These are phyloP conservation scores for Schizopora paradoxa DNA, from an alignment of 1,284 basidiomycete species.

Conservation along the genomic window DNA sequence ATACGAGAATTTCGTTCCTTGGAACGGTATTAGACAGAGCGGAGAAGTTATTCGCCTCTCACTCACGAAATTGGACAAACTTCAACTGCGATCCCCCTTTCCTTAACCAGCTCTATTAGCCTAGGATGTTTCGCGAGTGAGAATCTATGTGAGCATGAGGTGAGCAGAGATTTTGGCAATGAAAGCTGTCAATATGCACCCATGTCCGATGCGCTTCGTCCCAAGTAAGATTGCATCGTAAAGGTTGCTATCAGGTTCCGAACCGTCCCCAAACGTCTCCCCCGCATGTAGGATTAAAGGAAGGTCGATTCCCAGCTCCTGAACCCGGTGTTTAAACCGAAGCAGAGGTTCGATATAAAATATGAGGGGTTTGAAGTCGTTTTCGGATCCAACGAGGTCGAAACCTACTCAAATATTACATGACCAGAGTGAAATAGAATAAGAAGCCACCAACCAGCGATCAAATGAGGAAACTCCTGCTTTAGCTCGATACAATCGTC, in stretches of 20 bases:
- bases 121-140: constrained; percentile 71
- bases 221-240: constrained; percentile 74
- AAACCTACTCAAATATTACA: constrained; percentile 45
- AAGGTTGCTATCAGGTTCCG: constrained; percentile 62
- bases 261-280: constrained; percentile 71
- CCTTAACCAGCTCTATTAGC: constrained; percentile 59
- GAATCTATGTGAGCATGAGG: constrained; percentile 39
- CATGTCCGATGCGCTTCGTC: constrained; percentile 76
- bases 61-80: constrained; percentile 68
- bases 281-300: constrained; percentile 80
- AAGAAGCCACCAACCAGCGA: constrained; percentile 45
- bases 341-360: constrained; percentile 61
- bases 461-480: constrained; percentile 67
- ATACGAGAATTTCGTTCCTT: constrained; percentile 64
- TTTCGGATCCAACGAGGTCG: constrained; percentile 76
- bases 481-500: constrained; percentile 72
- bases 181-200: constrained; percentile 33
- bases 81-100: constrained; percentile 61
- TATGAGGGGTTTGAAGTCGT: constrained; percentile 52
- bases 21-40: constrained; percentile 11
- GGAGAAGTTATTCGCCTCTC: too few species aligned
- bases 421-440: not conserved
- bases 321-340: constrained; percentile 50
- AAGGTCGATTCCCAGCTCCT: constrained; percentile 54
- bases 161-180: not conserved